These are phyloP conservation scores for Thelonectria blattea DNA, from an alignment of 2,329 filamentous ascomycete species.

Conservation along the genomic window DNA sequence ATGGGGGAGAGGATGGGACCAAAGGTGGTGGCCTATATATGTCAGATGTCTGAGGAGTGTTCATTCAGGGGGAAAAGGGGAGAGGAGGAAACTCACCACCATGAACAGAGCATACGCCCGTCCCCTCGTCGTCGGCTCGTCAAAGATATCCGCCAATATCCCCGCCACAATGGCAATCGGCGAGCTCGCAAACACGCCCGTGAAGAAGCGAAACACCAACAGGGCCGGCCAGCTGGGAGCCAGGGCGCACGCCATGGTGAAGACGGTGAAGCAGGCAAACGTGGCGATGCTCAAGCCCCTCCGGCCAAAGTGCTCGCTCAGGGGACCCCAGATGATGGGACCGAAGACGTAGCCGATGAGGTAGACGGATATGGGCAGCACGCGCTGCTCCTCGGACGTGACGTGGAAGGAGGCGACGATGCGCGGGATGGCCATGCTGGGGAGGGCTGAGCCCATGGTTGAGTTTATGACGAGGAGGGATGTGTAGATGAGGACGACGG, in stretches of 20 bases:
- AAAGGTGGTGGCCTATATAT: slow-evolving; percentile 61
- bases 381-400: slow-evolving; percentile 51
- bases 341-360: slow-evolving; percentile 69
- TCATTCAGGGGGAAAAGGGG: background rate
- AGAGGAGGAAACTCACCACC: slow-evolving; percentile 52
- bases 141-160: slow-evolving; percentile 71
- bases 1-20: slow-evolving; percentile 72
- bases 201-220: slow-evolving; percentile 61
- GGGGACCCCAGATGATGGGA: slow-evolving; percentile 67
- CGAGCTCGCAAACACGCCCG: slow-evolving; percentile 60
- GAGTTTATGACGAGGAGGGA: slow-evolving; percentile 70
- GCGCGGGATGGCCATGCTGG: slow-evolving; percentile 65
- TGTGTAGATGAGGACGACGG: slow-evolving; percentile 58
- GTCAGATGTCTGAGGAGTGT: slow-evolving; percentile 21
- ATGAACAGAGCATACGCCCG: slow-evolving; percentile 69
- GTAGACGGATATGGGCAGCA: slow-evolving; percentile 68
- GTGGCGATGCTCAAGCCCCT: slow-evolving; percentile 52
- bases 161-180: slow-evolving; percentile 68
- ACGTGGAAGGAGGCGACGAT: slow-evolving; percentile 65
- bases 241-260: slow-evolving; percentile 62
- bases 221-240: slow-evolving; percentile 59
- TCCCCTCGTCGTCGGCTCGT: slow-evolving; percentile 56
- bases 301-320: slow-evolving; percentile 70
- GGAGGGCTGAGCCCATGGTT: slow-evolving; percentile 69
- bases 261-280: slow-evolving; percentile 56